Evolutionary conservation across 805 yeast genomes (phyloP).

Genomic region (Candida pseudoglaebosa): DNA sequence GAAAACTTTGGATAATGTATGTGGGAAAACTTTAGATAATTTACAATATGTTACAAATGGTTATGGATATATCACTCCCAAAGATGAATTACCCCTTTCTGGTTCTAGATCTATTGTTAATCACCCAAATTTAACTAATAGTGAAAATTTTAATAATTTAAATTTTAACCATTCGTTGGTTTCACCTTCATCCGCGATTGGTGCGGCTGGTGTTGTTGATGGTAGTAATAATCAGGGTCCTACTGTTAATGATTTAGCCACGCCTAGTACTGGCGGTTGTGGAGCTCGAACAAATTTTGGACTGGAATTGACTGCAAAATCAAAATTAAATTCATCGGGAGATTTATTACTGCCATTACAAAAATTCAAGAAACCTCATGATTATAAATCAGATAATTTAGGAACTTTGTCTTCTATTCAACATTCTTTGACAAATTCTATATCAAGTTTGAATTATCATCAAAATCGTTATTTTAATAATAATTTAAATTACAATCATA

Average conservation of each 20-base stretch:
- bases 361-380: neutral
- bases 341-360: conserved; percentile 1
- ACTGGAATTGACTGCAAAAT: neutral
- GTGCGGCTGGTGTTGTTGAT: neutral
- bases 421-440: neutral
- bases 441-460: neutral
- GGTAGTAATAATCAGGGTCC: neutral
- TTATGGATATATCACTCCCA: neutral
- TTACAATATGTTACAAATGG: conserved; percentile 19
- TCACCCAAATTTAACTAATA: neutral
- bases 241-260: neutral
- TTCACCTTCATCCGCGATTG: too few relatives aligned
- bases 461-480: too few relatives aligned
- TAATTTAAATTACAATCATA: too few relatives aligned
- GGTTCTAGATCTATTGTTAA: too few relatives aligned
- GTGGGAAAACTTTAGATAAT: conserved; percentile 32
- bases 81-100: neutral
- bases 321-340: neutral
- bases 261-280: neutral
- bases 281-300: neutral
- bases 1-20: conserved; percentile 5
- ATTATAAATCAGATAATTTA: neutral
- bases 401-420: neutral
- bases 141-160: conserved; percentile 1
- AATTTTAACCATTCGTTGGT: too few relatives aligned